These are phyloP conservation scores for Sporobolomyces phaffii DNA, from an alignment of 768 basidiomycete genomes.

Conservation along the genomic window DNA sequence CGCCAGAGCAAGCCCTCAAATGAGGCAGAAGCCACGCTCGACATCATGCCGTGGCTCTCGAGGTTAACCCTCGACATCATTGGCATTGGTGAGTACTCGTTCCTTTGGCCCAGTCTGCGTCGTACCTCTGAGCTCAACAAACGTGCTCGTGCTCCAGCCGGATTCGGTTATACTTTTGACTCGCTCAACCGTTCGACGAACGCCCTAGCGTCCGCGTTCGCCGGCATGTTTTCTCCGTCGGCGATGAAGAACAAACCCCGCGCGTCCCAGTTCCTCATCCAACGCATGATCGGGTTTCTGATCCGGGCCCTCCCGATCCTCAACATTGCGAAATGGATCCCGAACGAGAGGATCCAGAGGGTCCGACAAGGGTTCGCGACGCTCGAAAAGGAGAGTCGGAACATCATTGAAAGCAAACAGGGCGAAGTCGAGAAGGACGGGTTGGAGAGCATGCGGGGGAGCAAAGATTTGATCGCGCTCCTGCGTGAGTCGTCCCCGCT, in stretches of 20 bases:
- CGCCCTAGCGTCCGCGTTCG: slow-evolving; percentile 34
- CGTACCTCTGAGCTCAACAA: not conserved
- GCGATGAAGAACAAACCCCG: not conserved
- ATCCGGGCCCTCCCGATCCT: slow-evolving; percentile 29
- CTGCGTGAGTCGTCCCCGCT: slow-evolving; percentile 30
- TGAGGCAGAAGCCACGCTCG: slow-evolving; percentile 37
- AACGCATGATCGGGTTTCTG: slow-evolving; percentile 13
- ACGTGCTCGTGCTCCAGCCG: slow-evolving; percentile 7
- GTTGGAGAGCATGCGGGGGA: slow-evolving; percentile 7
- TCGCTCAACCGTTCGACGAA: slow-evolving; percentile 20
- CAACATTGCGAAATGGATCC: slow-evolving; percentile 25
- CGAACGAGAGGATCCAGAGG: slow-evolving; percentile 7
- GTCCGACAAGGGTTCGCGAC: slow-evolving; percentile 17
- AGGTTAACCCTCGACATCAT: slow-evolving; percentile 45
- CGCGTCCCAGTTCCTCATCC: not conserved
- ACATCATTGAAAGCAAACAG: slow-evolving; percentile 35
- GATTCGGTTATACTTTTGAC: slow-evolving; percentile 38
- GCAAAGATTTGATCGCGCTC: slow-evolving; percentile 34
- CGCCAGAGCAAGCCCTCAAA: not conserved
- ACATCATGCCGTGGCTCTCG: slow-evolving; percentile 45
- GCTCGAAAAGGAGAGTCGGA: slow-evolving; percentile 33
- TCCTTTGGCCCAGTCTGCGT: not conserved
- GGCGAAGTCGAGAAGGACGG: slow-evolving; percentile 25
- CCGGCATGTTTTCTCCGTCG: slow-evolving; percentile 26
- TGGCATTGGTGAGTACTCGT: slow-evolving; percentile 23